Evolutionary conservation across 2,329 filamentous ascomycete species (phyloP).

Genomic region (Eurotiales sp.): DNA sequence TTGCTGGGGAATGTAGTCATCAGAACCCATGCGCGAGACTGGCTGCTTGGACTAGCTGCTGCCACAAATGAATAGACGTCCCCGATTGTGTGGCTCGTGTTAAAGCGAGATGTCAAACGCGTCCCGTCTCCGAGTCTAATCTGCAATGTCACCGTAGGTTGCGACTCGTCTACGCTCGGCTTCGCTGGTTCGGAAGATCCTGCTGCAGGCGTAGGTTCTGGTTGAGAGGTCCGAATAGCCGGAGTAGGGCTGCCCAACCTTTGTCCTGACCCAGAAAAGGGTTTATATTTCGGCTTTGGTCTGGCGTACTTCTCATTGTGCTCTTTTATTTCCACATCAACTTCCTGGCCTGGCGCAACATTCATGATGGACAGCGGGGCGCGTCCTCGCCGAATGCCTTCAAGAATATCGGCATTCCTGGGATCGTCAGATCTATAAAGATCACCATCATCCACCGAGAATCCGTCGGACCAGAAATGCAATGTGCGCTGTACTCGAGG

Average conservation of each 20-base stretch:
- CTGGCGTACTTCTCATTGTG: constrained; percentile 61
- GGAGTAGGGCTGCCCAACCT: constrained; percentile 62
- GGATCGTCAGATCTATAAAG: constrained; percentile 62
- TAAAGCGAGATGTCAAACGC: constrained; percentile 59
- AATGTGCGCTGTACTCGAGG: constrained; percentile 56
- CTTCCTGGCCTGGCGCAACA: constrained; percentile 59
- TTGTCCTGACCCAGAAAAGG: constrained; percentile 58
- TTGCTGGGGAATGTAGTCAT: constrained; percentile 66
- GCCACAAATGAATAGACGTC: constrained; percentile 62
- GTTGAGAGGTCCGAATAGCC: constrained; percentile 38
- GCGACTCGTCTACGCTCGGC: constrained; percentile 54
- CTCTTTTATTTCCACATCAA: constrained; percentile 62
- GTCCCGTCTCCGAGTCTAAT: constrained; percentile 62
- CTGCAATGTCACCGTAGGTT: constrained; percentile 57
- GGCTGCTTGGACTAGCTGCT: constrained; percentile 48
- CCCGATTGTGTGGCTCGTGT: constrained; percentile 61
- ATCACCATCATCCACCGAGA: constrained; percentile 63
- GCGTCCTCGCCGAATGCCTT: constrained; percentile 60
- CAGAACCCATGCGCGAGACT: constrained; percentile 53
- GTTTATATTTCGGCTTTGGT: constrained; percentile 62
- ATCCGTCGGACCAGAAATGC: constrained; percentile 64
- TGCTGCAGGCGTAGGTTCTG: constrained; percentile 28
- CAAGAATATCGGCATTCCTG: constrained; percentile 57
- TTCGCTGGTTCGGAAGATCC: constrained; percentile 27
- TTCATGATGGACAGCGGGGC: constrained; percentile 62